A percentile compares a stretch with the other conserved stretches of the same genome.
These are phyloP conservation scores for Saccharomyces uvarum DNA, from an alignment of 1,139 yeast genomes.

Conservation along the genomic window DNA sequence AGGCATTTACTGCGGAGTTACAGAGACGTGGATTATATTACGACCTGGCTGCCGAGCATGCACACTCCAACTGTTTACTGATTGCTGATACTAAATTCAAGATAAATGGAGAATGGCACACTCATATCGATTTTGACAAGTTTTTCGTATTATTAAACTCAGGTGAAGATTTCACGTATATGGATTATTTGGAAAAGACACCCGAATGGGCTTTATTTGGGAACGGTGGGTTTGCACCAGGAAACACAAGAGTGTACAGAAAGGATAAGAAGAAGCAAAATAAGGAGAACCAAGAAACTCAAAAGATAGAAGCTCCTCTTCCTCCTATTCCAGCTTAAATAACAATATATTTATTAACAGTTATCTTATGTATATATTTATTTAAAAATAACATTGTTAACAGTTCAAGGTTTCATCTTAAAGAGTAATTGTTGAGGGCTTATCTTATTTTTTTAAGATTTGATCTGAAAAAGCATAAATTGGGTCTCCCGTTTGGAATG, in stretches of 20 bases:
- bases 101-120: constrained; percentile 70
- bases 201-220: constrained; percentile 93
- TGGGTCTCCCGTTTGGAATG: background rate
- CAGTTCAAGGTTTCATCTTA: background rate
- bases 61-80: constrained; percentile 86
- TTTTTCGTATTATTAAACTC: constrained; percentile 65
- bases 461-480: background rate
- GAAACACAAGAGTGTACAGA: constrained; percentile 60
- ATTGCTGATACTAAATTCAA: constrained; percentile 71
- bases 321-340: background rate
- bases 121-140: constrained; percentile 76
- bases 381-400: background rate
- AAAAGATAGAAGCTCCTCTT: background rate
- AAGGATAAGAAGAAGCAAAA: constrained; percentile 45
- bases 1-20: constrained; percentile 51
- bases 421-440: background rate
- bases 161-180: constrained; percentile 60
- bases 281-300: background rate
- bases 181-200: constrained; percentile 75
- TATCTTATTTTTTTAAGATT: background rate
- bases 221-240: constrained; percentile 88
- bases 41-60: constrained; percentile 89
- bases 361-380: background rate
- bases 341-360: background rate
- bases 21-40: constrained; percentile 58